These are phyloP conservation scores for Anaeromyces robustus DNA, from an alignment of 192 early-diverging fungal species.

Conservation along the genomic window DNA sequence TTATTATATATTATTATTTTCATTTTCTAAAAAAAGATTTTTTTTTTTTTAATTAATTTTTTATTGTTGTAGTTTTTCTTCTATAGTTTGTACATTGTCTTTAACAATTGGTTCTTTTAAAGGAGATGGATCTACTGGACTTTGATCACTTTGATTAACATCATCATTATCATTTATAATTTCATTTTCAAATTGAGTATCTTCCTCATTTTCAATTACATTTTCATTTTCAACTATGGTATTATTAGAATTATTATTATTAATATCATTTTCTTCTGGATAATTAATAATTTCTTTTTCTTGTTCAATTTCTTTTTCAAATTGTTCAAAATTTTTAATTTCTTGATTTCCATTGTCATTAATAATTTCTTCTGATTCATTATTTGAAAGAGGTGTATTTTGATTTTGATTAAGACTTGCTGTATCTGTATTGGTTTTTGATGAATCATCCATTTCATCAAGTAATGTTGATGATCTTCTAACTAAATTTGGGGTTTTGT, in stretches of 20 bases:
- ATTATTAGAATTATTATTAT: background rate
- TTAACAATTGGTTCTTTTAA: no score
- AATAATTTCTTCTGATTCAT: background rate
- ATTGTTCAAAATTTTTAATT: background rate
- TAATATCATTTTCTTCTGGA: background rate
- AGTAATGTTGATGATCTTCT: background rate
- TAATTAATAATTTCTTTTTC: background rate
- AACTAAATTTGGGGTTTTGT: background rate
- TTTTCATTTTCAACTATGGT: background rate
- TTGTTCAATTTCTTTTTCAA: background rate
- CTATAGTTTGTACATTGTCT: no score
- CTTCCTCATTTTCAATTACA: background rate
- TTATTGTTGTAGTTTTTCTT: no score
- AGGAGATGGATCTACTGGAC: no score
- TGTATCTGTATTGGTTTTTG: background rate
- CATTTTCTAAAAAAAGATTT: no score
- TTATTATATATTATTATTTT: no score
- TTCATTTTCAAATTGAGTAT: no score
- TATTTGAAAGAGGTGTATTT: background rate
- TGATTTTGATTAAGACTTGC: background rate
- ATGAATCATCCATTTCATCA: background rate
- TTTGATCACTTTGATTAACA: no score
- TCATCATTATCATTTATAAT: no score
- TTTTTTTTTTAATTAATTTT: no score
- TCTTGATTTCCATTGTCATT: background rate